Percentiles rank a stretch among this genome's conserved stretches.
phyloP scores from a whole-genome alignment of 108 stramenopile genomes.

The Pseudonitzschia pungens region DNA sequence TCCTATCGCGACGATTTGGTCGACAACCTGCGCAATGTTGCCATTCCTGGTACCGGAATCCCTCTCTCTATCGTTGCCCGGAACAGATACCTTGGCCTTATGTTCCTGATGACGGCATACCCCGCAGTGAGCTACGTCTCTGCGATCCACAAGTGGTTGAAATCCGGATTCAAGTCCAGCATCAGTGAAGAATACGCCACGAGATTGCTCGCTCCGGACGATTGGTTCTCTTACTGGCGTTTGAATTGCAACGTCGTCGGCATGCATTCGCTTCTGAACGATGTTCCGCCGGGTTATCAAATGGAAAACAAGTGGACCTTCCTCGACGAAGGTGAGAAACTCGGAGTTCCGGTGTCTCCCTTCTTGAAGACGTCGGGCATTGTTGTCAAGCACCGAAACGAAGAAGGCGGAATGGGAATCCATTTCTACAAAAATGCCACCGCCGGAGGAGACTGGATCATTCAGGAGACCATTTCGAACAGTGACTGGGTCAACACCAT shows the following conservation, averaged over 20 bases:
- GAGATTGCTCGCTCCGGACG: slow-evolving; percentile 88
- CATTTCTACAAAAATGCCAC: slow-evolving; percentile 93
- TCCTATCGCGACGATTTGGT: slow-evolving; percentile 84
- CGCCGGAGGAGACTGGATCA: slow-evolving; percentile 97
- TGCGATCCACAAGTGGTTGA: slow-evolving; percentile 64
- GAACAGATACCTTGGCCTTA: slow-evolving; percentile 36
- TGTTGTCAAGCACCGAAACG: slow-evolving; percentile 95
- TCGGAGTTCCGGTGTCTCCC: slow-evolving; percentile 91
- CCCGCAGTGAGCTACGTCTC: slow-evolving; percentile 77
- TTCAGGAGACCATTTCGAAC: slow-evolving; percentile 88
- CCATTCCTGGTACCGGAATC: slow-evolving; percentile 95
- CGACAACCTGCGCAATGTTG: slow-evolving; percentile 96
- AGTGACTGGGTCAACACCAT: slow-evolving; percentile 74
- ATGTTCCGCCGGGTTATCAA: slow-evolving; percentile 72
- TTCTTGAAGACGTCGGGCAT: slow-evolving; percentile 80
- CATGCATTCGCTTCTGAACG: slow-evolving; percentile 87
- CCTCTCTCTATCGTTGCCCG: slow-evolving; percentile 75
- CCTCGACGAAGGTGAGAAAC: slow-evolving; percentile 69
- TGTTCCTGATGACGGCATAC: slow-evolving; percentile 71
- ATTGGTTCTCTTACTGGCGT: slow-evolving; percentile 98
- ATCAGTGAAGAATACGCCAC: slow-evolving; percentile 72
- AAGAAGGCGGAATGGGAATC: slow-evolving; percentile 98
- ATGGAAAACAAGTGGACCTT: slow-evolving; percentile 99
- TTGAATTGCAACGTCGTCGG: slow-evolving; percentile 93
- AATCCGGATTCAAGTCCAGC: slow-evolving; percentile 43